Percentiles rank a stretch among this genome's conserved stretches.
phyloP scores from a whole-genome alignment of 805 yeast genomes.

The Schwanniomyces pseudopolymorphus region DNA sequence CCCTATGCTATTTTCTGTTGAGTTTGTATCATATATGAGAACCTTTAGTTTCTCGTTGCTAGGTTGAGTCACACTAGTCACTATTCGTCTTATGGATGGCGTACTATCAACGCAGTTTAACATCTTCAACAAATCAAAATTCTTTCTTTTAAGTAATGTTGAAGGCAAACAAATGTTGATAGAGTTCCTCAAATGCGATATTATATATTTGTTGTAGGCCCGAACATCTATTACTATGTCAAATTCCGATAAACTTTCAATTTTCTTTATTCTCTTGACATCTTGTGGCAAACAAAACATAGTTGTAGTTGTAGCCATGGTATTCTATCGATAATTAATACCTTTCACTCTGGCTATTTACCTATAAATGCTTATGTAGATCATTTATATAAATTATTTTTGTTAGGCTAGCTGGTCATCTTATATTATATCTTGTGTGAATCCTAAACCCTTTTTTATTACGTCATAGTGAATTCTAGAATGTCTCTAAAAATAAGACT shows the following conservation, averaged over 20 bases:
- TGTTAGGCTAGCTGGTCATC: background rate
- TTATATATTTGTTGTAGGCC: constrained; percentile 35
- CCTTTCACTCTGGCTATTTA: background rate
- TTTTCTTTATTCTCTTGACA: background rate
- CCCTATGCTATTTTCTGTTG: constrained; percentile 18
- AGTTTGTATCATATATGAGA: constrained; percentile 34
- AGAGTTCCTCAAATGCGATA: constrained; percentile 28
- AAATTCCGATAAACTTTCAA: constrained; percentile 4
- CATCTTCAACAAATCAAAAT: constrained; percentile 31
- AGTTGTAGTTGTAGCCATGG: background rate
- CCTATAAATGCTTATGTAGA: background rate
- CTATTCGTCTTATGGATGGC: background rate
- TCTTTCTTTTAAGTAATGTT: constrained; percentile 40
- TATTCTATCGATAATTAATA: background rate
- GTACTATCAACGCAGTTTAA: constrained; percentile 25
- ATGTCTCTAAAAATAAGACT: background rate
- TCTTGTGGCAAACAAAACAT: constrained; percentile 3
- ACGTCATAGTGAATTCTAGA: constrained; percentile 4
- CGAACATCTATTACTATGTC: constrained; percentile 38
- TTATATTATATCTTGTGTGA: background rate
- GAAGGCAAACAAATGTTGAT: constrained; percentile 45
- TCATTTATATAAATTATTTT: background rate
- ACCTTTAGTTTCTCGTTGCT: constrained; percentile 17
- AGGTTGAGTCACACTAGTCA: constrained; percentile 14
- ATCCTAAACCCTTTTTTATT: background rate